Percentiles rank a stretch among this genome's conserved stretches.
phyloP scores from a whole-genome alignment of 2,329 filamentous ascomycete species.

The Seiridium unicorne region DNA sequence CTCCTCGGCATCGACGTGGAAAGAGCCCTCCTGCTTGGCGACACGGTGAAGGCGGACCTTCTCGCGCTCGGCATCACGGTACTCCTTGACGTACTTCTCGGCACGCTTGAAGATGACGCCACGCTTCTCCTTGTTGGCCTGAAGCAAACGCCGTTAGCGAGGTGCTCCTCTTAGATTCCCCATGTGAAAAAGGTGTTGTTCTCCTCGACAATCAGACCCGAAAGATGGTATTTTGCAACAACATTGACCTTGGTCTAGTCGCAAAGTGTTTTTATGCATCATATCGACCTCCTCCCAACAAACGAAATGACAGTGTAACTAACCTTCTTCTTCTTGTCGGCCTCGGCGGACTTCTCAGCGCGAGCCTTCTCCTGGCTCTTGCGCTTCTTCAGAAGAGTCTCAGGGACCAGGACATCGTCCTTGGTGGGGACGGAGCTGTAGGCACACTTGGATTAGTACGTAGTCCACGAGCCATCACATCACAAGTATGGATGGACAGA shows the following conservation, averaged over 20 bases:
- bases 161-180: background rate
- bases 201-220: slow-evolving; percentile 75
- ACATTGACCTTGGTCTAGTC: slow-evolving; percentile 97
- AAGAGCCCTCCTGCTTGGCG: slow-evolving; percentile 88
- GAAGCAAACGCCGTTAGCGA: slow-evolving; percentile 8
- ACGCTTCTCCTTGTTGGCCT: slow-evolving; percentile 99
- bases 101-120: slow-evolving; percentile 99
- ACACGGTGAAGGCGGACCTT: slow-evolving; percentile 90
- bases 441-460: slow-evolving; percentile 71
- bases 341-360: slow-evolving; percentile 77
- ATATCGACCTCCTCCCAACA: slow-evolving; percentile 45
- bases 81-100: slow-evolving; percentile 99
- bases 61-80: slow-evolving; percentile 97
- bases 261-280: slow-evolving; percentile 87
- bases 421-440: slow-evolving; percentile 85
- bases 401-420: slow-evolving; percentile 94
- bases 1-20: slow-evolving; percentile 91
- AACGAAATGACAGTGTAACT: slow-evolving; percentile 39
- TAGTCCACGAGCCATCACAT: slow-evolving; percentile 52
- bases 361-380: slow-evolving; percentile 99
- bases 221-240: slow-evolving; percentile 99
- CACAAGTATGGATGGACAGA: slow-evolving; percentile 54
- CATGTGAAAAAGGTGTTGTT: background rate
- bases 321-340: slow-evolving; percentile 89
- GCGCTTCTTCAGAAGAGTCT: slow-evolving; percentile 99